phyloP scores from a whole-genome alignment of 192 early-diverging fungal genomes.

The Coemansia sp. region DNA sequence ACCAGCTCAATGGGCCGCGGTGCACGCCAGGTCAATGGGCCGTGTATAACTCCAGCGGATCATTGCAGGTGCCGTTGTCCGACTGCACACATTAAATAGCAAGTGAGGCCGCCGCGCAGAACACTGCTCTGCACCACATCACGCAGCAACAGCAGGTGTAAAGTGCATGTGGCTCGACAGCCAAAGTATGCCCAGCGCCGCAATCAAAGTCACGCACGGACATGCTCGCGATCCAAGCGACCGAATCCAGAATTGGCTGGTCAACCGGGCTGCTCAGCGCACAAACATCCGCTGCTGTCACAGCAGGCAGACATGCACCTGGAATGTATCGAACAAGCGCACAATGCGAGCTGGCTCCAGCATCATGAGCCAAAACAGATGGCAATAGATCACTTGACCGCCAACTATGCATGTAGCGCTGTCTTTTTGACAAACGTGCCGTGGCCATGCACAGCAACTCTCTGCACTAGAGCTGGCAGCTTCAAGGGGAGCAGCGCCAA shows the following conservation, averaged over 20 bases:
- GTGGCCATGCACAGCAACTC: constrained; percentile 2
- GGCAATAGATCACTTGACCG: constrained; percentile 3
- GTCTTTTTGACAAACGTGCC: constrained; percentile 1
- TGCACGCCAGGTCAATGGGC: not conserved
- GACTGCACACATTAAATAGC: not conserved
- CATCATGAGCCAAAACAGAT: not conserved
- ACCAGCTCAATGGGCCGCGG: not conserved
- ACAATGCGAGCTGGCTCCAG: not conserved
- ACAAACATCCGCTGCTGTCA: not conserved
- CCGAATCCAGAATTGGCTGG: not conserved
- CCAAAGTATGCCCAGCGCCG: not conserved
- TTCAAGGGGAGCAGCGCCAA: not conserved
- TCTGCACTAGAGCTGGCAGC: constrained; percentile 5
- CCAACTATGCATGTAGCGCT: not conserved
- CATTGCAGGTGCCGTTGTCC: not conserved
- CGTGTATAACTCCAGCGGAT: not conserved
- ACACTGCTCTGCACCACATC: not conserved
- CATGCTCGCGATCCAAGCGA: not conserved
- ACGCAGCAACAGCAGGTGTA: not conserved
- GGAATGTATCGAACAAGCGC: not conserved
- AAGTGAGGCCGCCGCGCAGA: not conserved
- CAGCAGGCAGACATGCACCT: not conserved
- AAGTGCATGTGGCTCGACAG: not conserved
- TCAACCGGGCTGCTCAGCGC: not conserved
- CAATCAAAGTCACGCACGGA: not conserved